These are phyloP conservation scores for Larix kaempferi DNA, from an alignment of 75 land plant genomes.

Conservation along the genomic window DNA sequence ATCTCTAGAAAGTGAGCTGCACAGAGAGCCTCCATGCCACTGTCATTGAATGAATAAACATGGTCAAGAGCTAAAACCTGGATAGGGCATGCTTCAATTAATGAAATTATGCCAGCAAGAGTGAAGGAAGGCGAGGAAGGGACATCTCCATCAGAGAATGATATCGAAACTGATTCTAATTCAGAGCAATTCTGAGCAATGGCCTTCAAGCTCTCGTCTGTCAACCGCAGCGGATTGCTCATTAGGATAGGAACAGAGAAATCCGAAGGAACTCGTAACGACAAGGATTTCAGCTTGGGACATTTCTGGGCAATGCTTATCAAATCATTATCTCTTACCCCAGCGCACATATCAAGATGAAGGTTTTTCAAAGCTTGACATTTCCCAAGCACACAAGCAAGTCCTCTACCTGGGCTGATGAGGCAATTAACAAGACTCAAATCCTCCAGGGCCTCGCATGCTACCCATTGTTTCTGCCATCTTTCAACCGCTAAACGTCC, in stretches of 20 bases:
- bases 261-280: constrained; percentile 63
- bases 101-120: constrained; percentile 34
- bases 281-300: constrained; percentile 46
- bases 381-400: constrained; percentile 54
- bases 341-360: constrained; percentile 75
- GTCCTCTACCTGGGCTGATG: constrained; percentile 61
- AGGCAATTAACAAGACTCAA: constrained; percentile 69
- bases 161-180: constrained; percentile 58
- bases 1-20: constrained; percentile 38
- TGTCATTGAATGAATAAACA: constrained; percentile 61
- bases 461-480: constrained; percentile 40
- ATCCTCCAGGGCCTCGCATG: constrained; percentile 61
- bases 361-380: constrained; percentile 56
- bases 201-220: constrained; percentile 59
- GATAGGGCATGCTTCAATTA: constrained; percentile 55
- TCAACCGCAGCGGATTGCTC: constrained; percentile 37
- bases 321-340: constrained; percentile 53
- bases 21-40: constrained; percentile 75
- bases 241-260: constrained; percentile 28
- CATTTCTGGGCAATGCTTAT: constrained; percentile 42
- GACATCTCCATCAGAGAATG: constrained; percentile 55
- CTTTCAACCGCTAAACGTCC: constrained; percentile 30
- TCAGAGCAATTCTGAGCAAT: constrained; percentile 42
- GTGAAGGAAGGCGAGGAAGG: constrained; percentile 57
- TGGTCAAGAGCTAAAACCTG: constrained; percentile 42